phyloP scores from a whole-genome alignment of 2,329 filamentous ascomycete genomes.

The Biscogniauxia marginata region DNA sequence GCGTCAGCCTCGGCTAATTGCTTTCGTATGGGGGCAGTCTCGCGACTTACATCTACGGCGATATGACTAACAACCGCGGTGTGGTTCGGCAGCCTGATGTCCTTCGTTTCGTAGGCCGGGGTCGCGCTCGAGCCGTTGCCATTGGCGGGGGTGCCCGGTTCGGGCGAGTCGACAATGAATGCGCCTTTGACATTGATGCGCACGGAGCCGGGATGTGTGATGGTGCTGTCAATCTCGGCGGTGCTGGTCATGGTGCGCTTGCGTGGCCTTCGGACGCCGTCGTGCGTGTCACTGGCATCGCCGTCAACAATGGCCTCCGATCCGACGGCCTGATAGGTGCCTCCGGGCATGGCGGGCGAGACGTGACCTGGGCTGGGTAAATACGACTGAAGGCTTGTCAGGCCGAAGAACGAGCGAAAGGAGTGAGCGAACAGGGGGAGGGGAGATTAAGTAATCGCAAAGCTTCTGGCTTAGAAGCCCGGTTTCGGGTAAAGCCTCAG shows the following conservation, averaged over 20 bases:
- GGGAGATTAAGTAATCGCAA: not conserved
- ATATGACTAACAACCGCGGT: conserved; percentile 95
- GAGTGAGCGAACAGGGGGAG: conserved; percentile 1
- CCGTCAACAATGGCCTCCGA: conserved; percentile 14
- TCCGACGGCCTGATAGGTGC: conserved; percentile 21
- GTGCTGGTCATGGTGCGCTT: conserved; percentile 43
- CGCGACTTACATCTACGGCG: conserved; percentile 78
- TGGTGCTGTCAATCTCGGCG: conserved; percentile 59
- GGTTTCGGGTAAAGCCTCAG: conserved; percentile 3
- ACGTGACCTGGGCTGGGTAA: not conserved
- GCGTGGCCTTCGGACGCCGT: conserved; percentile 29
- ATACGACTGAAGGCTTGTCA: no score
- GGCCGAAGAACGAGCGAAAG: no score
- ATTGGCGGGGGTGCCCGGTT: conserved; percentile 54
- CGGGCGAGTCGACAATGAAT: conserved; percentile 86
- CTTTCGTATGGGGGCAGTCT: conserved; percentile 4
- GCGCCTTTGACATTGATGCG: conserved; percentile 96
- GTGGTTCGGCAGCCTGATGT: conserved; percentile 95
- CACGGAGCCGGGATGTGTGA: conserved; percentile 67
- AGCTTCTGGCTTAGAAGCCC: conserved; percentile 15
- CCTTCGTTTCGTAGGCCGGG: conserved; percentile 70
- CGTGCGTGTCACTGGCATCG: conserved; percentile 13
- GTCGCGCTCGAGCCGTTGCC: conserved; percentile 29
- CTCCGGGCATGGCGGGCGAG: conserved; percentile 11
- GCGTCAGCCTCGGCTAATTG: conserved; percentile 3